Base-by-base conservation (phyloP, 208 protist species). In the Crithidia thermophila region DNA sequence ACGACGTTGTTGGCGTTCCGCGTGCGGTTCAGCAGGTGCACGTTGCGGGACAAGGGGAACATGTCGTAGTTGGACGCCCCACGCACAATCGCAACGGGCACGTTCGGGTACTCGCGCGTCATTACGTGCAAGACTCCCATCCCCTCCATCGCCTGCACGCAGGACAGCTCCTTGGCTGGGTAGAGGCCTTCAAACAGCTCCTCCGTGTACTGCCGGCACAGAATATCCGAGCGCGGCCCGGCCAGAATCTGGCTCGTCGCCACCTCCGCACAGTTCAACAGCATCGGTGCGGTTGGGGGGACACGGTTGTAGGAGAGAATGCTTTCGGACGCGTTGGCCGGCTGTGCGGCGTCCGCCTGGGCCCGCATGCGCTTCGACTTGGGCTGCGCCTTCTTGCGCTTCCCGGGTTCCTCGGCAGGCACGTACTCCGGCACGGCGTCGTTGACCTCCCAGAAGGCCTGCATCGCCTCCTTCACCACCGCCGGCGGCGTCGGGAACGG, bases 91-190 rank as follows among this genome's bases (percentile, higher is more conserved):
- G 78, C 81, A 20, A 84, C 80, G 9, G 80, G 77, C 16, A 90
- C 46, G n/a, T 71, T 23, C 27, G 80, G 80, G 50, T 73, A 81
- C 37, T 75, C 42, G 67, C 51, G 52, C 4, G 72, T 72, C 39
- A 89, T 62, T 23, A 75, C 77, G 49, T 85, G 75, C 40, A 90
- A 51, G 46, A 90, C 75, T 4, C 84, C 84, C 42, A 79, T 37
- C 18, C 78, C 77, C 43, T 85, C 84, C 75, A 80, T 81, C 47
- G 81, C 81, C 65, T 82, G 78, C 50, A 87, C 78, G 45, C 84
- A 87, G 16, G 80, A 80, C 28, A 80, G 53, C 18, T 81, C 61
- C 49, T 75, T 61, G 20, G 60, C 70, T 0, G 64, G 34, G 49
- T 65, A 75, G 40, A 55, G 34, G 27, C 61, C 67, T 16, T 55